Evolutionary conservation across 805 yeast species (phyloP).

Genomic region (Torulaspora gathmanii): DNA sequence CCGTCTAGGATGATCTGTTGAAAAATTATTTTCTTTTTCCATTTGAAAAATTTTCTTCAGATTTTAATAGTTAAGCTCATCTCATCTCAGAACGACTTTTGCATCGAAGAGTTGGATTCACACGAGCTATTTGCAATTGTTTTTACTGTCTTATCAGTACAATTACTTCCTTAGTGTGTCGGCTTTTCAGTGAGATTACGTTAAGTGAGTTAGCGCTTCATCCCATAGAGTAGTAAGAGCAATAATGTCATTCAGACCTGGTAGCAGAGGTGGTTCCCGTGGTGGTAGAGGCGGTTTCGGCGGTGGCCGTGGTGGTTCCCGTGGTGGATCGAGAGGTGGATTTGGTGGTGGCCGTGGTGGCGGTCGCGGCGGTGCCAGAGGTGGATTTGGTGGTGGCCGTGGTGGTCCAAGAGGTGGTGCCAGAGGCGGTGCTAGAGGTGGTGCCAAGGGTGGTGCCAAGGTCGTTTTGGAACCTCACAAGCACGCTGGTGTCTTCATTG

Average conservation of each 20-base stretch:
- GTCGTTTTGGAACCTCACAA: conserved; percentile 98
- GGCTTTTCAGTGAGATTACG: not conserved
- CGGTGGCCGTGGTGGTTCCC: conserved; percentile 40
- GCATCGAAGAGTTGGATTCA: not conserved
- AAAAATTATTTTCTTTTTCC: not conserved
- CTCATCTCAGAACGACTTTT: conserved; percentile 14
- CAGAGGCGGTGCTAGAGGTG: conserved; percentile 71
- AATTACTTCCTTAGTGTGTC: conserved; percentile 3
- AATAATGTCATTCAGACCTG: conserved; percentile 74
- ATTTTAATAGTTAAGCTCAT: conserved; percentile 9
- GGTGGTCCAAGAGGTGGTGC: conserved; percentile 52
- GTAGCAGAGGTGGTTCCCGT: conserved; percentile 54
- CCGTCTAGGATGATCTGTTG: not conserved
- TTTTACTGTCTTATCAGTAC: conserved; percentile 1
- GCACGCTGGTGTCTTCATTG: conserved; percentile 98
- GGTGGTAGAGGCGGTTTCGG: conserved; percentile 50
- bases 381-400: conserved; percentile 43
- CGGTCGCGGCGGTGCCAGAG: conserved; percentile 52
- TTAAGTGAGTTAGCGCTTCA: not conserved
- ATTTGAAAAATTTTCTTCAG: conserved; percentile 8
- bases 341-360: conserved; percentile 49
- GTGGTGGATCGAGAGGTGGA: conserved; percentile 56
- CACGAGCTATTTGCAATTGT: not conserved
- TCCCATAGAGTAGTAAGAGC: conserved; percentile 5
- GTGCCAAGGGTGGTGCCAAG: conserved; percentile 88